Conservation (phyloP, 163 green algal species). For the Scenedesmus sp. region DNA sequence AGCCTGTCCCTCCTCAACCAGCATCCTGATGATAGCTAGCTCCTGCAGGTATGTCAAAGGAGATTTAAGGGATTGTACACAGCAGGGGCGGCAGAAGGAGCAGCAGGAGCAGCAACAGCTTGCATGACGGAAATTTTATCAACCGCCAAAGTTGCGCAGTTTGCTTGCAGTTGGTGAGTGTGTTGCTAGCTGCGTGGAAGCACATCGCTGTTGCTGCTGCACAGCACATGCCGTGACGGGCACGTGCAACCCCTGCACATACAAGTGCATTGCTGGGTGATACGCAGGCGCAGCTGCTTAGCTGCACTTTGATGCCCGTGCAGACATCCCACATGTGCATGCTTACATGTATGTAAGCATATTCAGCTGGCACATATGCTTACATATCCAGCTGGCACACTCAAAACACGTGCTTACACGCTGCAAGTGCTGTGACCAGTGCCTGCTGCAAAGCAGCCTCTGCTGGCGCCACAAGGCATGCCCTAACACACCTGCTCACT, state of each 20-base stretch:
- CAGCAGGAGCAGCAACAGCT: neutral
- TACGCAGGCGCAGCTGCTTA: no score
- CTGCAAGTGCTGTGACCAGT: neutral
- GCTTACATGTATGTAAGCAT: no score
- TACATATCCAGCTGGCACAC: no score
- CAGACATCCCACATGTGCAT: no score
- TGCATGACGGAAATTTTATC: neutral
- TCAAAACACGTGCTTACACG: neutral
- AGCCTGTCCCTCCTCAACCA: slow-evolving; percentile 78
- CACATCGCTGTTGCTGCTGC: neutral
- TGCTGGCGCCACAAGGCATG: neutral
- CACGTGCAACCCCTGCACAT: no score
- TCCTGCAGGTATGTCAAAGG: slow-evolving; percentile 56
- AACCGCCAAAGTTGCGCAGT: neutral
- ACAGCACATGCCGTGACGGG: neutral
- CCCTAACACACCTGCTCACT: slow-evolving; percentile 33
- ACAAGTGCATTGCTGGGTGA: no score
- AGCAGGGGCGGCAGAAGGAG: neutral
- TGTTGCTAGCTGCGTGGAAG: neutral
- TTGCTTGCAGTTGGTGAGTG: neutral
- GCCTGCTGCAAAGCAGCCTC: neutral
- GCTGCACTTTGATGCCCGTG: no score
- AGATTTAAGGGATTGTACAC: neutral
- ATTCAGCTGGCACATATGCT: no score
- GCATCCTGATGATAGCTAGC: slow-evolving; percentile 55